Evolutionary conservation across 1,284 basidiomycete species (phyloP).

Genomic region (Pisolithus thermaeus): DNA sequence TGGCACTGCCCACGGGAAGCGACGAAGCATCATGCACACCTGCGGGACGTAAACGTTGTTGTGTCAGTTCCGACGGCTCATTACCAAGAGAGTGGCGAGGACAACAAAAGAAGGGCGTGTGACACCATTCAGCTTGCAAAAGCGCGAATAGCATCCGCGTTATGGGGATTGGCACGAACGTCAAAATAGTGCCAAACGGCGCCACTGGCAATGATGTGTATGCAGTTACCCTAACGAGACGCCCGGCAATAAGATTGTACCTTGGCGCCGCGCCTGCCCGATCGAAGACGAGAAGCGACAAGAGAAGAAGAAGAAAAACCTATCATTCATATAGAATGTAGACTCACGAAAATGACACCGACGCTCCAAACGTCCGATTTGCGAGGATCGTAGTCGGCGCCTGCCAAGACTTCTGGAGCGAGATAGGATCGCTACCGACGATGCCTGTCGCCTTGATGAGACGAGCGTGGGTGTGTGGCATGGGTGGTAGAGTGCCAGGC

Average conservation of each 20-base stretch:
- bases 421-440: slow-evolving; percentile 97
- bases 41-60: neutral
- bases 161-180: no score
- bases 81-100: neutral
- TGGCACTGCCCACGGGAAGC: slow-evolving; percentile 99
- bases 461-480: slow-evolving; percentile 39
- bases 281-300: no score
- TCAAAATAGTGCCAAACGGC: no score
- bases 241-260: no score
- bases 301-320: neutral
- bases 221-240: no score
- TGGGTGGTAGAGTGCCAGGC: slow-evolving; percentile 14
- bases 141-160: no score
- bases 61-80: slow-evolving; percentile 11
- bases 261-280: no score
- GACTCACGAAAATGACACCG: slow-evolving; percentile 90
- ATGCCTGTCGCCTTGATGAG: slow-evolving; percentile 81
- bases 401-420: slow-evolving; percentile 88
- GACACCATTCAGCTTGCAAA: no score
- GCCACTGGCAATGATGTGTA: no score
- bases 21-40: slow-evolving; percentile 89
- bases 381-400: slow-evolving; percentile 78
- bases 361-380: slow-evolving; percentile 99
- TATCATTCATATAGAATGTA: neutral
- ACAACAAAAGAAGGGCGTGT: no score